A percentile compares a stretch with the other conserved stretches of the same genome.
These are phyloP conservation scores for Pyropia yezoensis DNA, from an alignment of 23 red algal species.

Conservation along the genomic window DNA sequence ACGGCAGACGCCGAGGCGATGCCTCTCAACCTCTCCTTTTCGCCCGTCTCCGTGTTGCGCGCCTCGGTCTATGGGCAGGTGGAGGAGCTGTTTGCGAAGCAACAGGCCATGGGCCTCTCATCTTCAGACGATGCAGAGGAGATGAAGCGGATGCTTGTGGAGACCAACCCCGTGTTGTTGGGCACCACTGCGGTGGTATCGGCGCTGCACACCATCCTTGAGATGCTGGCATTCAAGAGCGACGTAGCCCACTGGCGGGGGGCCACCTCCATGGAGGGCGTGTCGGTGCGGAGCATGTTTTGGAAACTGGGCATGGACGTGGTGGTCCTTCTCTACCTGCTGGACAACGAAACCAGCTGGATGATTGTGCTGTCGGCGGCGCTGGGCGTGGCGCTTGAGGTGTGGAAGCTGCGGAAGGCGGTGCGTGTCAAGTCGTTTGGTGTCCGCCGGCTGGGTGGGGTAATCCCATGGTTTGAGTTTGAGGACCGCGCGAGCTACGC, in stretches of 20 bases:
- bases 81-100: conserved; percentile 52
- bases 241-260: conserved; percentile 86
- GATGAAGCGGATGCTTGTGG: conserved; percentile 70
- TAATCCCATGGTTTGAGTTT: conserved; percentile 76
- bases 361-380: conserved; percentile 73
- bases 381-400: conserved; percentile 49
- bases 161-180: conserved; percentile 76
- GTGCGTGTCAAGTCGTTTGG: conserved; percentile 80
- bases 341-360: conserved; percentile 87
- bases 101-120: conserved; percentile 43
- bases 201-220: conserved; percentile 60
- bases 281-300: conserved; percentile 75
- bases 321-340: conserved; percentile 79
- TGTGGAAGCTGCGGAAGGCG: conserved; percentile 89
- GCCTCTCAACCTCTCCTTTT: conserved; percentile 32
- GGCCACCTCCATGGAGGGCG: conserved; percentile 75
- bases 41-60: conserved; percentile 32
- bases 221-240: conserved; percentile 87
- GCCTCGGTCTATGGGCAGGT: conserved; percentile 45
- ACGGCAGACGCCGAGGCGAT: conserved; percentile 44
- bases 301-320: conserved; percentile 94
- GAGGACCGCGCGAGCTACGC: conserved; percentile 53
- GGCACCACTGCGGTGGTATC: conserved; percentile 69
- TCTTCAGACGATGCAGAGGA: conserved; percentile 47
- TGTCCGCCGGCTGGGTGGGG: conserved; percentile 31